Evolutionary conservation across 257 asterid genomes (phyloP), one percentile per base, ranked within the genome.

Genomic region (Solanum piurae): DNA sequence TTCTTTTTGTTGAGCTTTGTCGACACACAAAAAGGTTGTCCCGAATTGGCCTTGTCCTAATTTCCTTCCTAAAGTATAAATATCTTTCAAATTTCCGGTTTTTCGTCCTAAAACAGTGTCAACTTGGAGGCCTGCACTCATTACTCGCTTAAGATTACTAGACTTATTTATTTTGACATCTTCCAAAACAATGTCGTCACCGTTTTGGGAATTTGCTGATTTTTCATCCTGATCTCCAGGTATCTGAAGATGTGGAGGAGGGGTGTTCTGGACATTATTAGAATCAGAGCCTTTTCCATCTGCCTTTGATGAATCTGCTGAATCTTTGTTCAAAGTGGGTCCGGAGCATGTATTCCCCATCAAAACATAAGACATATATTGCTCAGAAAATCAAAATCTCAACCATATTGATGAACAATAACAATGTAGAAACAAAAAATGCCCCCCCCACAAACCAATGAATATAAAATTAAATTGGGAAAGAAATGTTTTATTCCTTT

Each of bases 31-130:
- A 79, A 89, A 96, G 0, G 98, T 95, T 25, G 98, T 96, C 69
- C 99, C 98, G 23, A 95, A 96, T 84, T 96, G 99, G n/a, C 99
- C 99, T 23, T 95, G 94, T 88, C 99, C 99, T 25, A 96, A 93
- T 27, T 95, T 95, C 55, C 89, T 91, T 23, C 98, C 99, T 76
- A 94, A 49, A 34, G 77, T 91, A 73, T 92, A 96, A 90, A 90
- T 71, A 87, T 96, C 99, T 89, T 93, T 93, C 86, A 96, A 72
- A 38, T 92, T 93, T 58, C 95, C 94, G 7, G 98, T 93, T 91
- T 91, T 95, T 75, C 98, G 91, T 83, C 88, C 93, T 20, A 96
- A 89, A 42, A 96, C 97, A 9, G 98, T 92, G 1, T 94, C 95
- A 68, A 94, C 91, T 86, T 90, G 90, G 33, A 96, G 96, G 40